Conservation (phyloP, 768 basidiomycete species). For the Mycena amicta region DNA sequence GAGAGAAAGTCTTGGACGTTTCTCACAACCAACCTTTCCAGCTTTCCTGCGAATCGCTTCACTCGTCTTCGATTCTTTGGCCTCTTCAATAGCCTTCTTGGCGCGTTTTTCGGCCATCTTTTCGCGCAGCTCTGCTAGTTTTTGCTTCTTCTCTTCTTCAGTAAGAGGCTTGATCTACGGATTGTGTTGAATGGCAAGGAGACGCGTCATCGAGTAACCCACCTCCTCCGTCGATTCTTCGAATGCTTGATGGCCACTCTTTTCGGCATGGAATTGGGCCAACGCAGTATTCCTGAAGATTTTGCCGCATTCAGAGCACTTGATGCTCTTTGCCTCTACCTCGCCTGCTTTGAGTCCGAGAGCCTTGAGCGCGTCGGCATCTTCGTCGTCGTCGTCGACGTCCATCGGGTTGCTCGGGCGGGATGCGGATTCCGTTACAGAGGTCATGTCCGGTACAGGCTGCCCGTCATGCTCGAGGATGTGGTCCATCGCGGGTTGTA, state of each 20-base stretch:
- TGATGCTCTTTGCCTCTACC: conserved; percentile 84
- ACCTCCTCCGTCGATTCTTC: conserved; percentile 97
- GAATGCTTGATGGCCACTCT: conserved; percentile 93
- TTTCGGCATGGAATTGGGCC: conserved; percentile 92
- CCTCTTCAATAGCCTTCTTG: conserved; percentile 70
- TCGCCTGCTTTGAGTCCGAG: conserved; percentile 45
- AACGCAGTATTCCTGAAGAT: conserved; percentile 79
- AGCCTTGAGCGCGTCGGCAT: conserved; percentile 60
- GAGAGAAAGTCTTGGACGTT: neutral
- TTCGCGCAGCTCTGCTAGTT: conserved; percentile 73
- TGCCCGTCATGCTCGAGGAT: conserved; percentile 79
- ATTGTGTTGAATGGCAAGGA: neutral
- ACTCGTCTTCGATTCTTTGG: conserved; percentile 70
- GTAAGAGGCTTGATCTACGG: conserved; percentile 87
- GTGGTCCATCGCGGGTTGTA: conserved; percentile 92
- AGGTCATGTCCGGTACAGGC: conserved; percentile 65
- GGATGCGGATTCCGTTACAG: conserved; percentile 40
- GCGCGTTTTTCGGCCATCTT: conserved; percentile 84
- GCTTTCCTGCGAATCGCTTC: conserved; percentile 84
- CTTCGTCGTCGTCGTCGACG: conserved; percentile 75
- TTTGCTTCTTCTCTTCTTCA: conserved; percentile 88
- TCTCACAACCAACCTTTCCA: conserved; percentile 58
- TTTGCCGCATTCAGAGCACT: conserved; percentile 84
- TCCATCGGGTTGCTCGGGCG: conserved; percentile 41
- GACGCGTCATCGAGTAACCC: conserved; percentile 6